phyloP scores from a whole-genome alignment of 495 filamentous ascomycete genomes.

The Daldinia childiae region DNA sequence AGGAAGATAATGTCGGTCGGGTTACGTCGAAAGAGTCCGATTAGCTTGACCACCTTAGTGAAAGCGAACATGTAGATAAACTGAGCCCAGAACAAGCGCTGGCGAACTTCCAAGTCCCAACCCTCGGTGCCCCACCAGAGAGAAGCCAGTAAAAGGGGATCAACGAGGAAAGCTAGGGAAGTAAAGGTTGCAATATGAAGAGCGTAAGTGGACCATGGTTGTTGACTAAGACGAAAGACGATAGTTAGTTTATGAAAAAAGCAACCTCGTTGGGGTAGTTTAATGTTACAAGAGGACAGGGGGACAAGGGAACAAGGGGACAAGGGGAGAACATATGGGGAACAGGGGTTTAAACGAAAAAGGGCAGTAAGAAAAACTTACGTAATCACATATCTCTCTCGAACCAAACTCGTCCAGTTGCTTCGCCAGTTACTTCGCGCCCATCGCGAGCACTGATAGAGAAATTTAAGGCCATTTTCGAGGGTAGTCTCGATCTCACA shows the following conservation, averaged over 20 bases:
- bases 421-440: constrained; percentile 72
- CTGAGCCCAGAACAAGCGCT: constrained; percentile 59
- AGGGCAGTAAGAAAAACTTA: constrained; percentile 47
- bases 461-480: constrained; percentile 64
- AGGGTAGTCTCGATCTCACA: constrained; percentile 69
- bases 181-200: constrained; percentile 68
- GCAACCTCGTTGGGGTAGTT: constrained; percentile 21
- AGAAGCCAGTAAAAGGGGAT: constrained; percentile 55
- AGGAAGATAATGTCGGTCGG: constrained; percentile 65
- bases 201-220: constrained; percentile 71
- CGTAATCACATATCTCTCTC: constrained; percentile 61
- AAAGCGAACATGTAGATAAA: constrained; percentile 57
- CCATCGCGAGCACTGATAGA: constrained; percentile 69
- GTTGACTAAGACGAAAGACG: constrained; percentile 46
- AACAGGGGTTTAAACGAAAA: constrained; percentile 2
- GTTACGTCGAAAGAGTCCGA: constrained; percentile 65
- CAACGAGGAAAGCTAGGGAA: constrained; percentile 66
- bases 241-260: constrained; percentile 19
- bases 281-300: constrained; percentile 3
- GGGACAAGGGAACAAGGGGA: neutral
- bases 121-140: constrained; percentile 60
- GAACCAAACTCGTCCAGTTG: constrained; percentile 65
- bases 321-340: neutral
- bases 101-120: constrained; percentile 54
- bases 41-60: constrained; percentile 69